Conservation (phyloP, 306 rosid species). For the Echinosophora koreensis region DNA sequence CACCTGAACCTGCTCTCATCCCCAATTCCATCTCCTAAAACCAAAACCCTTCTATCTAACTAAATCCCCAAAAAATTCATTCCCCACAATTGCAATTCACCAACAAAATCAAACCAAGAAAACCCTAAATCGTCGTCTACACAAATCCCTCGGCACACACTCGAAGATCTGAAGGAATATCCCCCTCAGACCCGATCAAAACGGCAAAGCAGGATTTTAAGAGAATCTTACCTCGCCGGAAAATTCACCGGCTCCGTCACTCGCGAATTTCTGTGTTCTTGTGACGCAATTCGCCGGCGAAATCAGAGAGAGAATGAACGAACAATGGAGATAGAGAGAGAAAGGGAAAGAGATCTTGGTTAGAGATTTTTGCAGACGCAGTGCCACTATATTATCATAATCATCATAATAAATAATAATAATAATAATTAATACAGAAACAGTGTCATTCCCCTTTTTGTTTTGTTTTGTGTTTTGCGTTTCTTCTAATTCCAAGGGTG, state of each 20-base stretch:
- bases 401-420: no score
- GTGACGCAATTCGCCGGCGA: constrained; percentile 44
- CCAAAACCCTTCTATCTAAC: constrained; percentile 40
- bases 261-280: constrained; percentile 16
- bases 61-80: constrained; percentile 48
- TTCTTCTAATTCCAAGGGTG: background rate
- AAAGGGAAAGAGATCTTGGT: background rate
- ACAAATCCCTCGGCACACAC: constrained; percentile 2
- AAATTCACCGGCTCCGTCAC: constrained; percentile 47
- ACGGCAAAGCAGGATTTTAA: constrained; percentile 48
- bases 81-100: constrained; percentile 12
- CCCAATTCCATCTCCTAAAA: constrained; percentile 68
- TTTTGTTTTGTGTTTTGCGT: no score
- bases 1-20: constrained; percentile 79
- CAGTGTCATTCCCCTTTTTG: no score
- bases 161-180: constrained; percentile 65
- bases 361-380: constrained; percentile 43
- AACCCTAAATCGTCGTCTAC: constrained; percentile 55
- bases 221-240: constrained; percentile 68
- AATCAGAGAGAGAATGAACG: background rate
- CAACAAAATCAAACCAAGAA: constrained; percentile 34
- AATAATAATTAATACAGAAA: no score
- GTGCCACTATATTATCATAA: constrained; percentile 27
- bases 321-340: background rate
- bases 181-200: constrained; percentile 16